A percentile compares a stretch with the other conserved stretches of the same genome.
Evolutionary conservation across 139 green algal genomes (phyloP).

Genomic region (Trebouxia sp.): DNA sequence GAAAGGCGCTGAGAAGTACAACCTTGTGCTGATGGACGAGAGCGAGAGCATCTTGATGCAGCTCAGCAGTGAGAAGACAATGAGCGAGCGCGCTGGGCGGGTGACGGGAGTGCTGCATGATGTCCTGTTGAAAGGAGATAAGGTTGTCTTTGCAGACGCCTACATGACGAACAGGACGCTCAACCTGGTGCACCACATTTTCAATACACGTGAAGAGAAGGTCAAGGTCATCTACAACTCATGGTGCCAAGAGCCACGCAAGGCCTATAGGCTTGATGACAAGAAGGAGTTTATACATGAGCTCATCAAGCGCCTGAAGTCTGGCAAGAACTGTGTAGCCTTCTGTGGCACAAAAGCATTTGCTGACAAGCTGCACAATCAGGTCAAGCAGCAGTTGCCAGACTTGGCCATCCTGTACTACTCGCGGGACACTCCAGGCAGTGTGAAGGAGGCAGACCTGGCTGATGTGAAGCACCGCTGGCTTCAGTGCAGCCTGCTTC

Average conservation of each 20-base stretch:
- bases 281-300: not conserved
- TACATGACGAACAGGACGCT: slow-evolving; percentile 28
- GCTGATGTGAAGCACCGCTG: not conserved
- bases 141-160: slow-evolving; percentile 31
- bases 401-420: slow-evolving; percentile 29
- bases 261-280: slow-evolving; percentile 22
- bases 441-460: slow-evolving; percentile 21
- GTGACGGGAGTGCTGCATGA: slow-evolving; percentile 26
- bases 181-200: slow-evolving; percentile 20
- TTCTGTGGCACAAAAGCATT: not conserved
- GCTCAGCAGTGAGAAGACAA: slow-evolving; percentile 31
- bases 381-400: slow-evolving; percentile 13
- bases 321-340: not conserved
- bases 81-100: slow-evolving; percentile 8
- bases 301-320: slow-evolving; percentile 30
- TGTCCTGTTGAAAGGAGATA: slow-evolving; percentile 12
- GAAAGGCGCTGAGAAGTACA: slow-evolving; percentile 15
- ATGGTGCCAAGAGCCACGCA: slow-evolving; percentile 24
- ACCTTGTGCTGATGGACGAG: slow-evolving; percentile 25
- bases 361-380: not conserved
- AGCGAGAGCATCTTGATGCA: slow-evolving; percentile 26
- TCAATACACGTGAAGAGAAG: not conserved
- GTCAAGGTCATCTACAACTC: slow-evolving; percentile 33
- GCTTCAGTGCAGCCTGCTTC: not conserved
- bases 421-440: slow-evolving; percentile 22